A percentile compares a stretch with the other conserved stretches of the same genome.
Evolutionary conservation across 805 yeast species (phyloP).

Genomic region (Candida germanica): DNA sequence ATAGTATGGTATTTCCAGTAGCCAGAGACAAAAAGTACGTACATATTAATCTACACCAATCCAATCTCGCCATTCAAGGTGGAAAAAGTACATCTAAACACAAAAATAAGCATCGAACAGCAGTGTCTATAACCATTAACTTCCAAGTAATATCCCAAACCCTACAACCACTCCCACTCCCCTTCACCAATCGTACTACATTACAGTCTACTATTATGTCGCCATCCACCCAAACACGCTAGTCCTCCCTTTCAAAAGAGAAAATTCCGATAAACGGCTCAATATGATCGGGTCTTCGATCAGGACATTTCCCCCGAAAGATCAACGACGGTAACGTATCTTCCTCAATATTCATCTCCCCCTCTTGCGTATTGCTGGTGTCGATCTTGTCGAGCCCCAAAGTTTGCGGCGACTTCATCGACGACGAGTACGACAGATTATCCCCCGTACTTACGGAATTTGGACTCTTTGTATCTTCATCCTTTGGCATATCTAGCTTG

Average conservation of each 20-base stretch:
- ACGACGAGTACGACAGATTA: constrained; percentile 13
- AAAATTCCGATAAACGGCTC: constrained; percentile 57
- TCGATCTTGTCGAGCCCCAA: constrained; percentile 8
- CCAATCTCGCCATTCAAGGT: too few relatives aligned
- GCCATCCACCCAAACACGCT: too few relatives aligned
- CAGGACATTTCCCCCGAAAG: constrained; percentile 52
- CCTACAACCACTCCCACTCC: too few relatives aligned
- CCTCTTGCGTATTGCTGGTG: constrained; percentile 24
- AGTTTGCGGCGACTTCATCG: constrained; percentile 11
- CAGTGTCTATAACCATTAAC: too few relatives aligned
- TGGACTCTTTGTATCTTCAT: constrained; percentile 11
- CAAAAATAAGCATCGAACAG: too few relatives aligned
- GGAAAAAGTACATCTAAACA: too few relatives aligned
- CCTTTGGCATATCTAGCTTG: neutral
- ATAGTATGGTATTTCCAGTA: too few relatives aligned
- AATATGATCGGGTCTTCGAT: constrained; percentile 48
- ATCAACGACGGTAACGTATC: constrained; percentile 46
- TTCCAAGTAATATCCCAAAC: too few relatives aligned
- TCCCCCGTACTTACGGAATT: constrained; percentile 12
- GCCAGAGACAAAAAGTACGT: too few relatives aligned
- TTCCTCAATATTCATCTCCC: constrained; percentile 23
- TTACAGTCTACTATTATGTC: too few relatives aligned
- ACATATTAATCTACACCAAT: too few relatives aligned
- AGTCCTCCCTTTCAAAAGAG: constrained; percentile 46
- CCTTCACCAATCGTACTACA: too few relatives aligned